These are phyloP conservation scores for Casuarina equisetifolia DNA, from an alignment of 306 rosid genomes.

Conservation along the genomic window DNA sequence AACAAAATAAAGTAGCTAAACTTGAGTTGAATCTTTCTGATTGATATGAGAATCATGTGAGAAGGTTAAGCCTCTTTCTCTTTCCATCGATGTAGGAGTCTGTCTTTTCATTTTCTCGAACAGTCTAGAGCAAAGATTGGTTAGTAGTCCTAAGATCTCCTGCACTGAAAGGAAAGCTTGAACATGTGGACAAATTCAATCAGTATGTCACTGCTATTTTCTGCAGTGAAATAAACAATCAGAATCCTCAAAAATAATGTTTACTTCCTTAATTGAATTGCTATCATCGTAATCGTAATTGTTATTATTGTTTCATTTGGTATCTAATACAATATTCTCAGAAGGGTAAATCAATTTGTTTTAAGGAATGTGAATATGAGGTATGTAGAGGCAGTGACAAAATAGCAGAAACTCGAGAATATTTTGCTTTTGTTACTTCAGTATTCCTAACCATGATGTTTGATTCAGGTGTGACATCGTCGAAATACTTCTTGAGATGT, in stretches of 20 bases:
- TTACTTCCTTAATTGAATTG: background rate
- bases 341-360: background rate
- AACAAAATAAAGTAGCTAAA: background rate
- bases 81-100: background rate
- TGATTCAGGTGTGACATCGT: slow-evolving; percentile 47
- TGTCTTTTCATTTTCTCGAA: background rate
- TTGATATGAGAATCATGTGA: background rate
- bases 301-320: background rate
- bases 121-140: background rate
- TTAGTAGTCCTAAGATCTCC: background rate
- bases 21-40: background rate
- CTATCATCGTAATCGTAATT: background rate
- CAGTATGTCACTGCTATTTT: background rate
- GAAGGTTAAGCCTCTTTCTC: background rate
- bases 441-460: slow-evolving; percentile 1
- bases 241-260: background rate
- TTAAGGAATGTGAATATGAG: background rate
- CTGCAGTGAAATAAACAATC: background rate
- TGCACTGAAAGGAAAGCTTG: background rate
- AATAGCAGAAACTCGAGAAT: background rate
- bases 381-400: background rate
- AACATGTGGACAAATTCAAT: background rate
- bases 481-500: slow-evolving; percentile 48
- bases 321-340: background rate
- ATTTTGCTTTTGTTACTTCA: background rate